Conservation (phyloP, 352 stramenopile species). For the Globisporangium okanoganense region DNA sequence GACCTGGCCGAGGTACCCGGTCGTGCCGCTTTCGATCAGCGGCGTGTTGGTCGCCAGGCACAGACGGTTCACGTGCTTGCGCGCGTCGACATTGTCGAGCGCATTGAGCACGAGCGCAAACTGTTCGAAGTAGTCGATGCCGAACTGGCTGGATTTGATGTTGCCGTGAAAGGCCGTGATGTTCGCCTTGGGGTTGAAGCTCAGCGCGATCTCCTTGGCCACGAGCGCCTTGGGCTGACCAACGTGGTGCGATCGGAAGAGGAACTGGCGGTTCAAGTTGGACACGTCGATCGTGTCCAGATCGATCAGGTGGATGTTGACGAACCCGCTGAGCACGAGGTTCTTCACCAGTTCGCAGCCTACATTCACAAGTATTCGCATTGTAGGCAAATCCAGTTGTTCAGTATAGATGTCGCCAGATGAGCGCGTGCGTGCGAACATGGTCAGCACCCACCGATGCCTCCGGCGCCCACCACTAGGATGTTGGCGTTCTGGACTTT, state of each 20-base stretch:
- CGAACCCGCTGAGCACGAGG: slow-evolving; percentile 96
- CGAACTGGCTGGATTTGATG: slow-evolving; percentile 91
- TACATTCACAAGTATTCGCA: slow-evolving; percentile 13
- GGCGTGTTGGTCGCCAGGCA: slow-evolving; percentile 89
- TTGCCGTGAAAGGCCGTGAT: slow-evolving; percentile 97
- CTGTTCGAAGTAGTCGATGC: slow-evolving; percentile 94
- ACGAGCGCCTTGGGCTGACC: slow-evolving; percentile 95
- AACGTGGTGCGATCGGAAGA: slow-evolving; percentile 98
- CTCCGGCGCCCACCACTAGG: slow-evolving; percentile 96
- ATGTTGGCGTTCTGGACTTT: slow-evolving; percentile 87
- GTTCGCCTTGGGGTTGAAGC: slow-evolving; percentile 87
- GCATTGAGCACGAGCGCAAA: slow-evolving; percentile 99
- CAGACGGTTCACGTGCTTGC: slow-evolving; percentile 98
- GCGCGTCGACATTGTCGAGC: slow-evolving; percentile 98
- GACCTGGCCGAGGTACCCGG: slow-evolving; percentile 97
- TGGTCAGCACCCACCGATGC: slow-evolving; percentile 86
- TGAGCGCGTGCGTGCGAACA: neutral
- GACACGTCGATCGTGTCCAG: slow-evolving; percentile 99
- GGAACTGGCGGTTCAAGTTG: slow-evolving; percentile 99
- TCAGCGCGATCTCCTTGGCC: slow-evolving; percentile 68
- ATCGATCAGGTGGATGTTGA: slow-evolving; percentile 93
- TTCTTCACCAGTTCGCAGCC: slow-evolving; percentile 99
- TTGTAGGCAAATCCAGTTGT: neutral
- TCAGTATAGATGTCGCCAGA: neutral
- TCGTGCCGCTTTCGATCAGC: slow-evolving; percentile 98